Evolutionary conservation across 176 grass and related monocot species (phyloP).

Genomic region (Eragrostis nindensis): DNA sequence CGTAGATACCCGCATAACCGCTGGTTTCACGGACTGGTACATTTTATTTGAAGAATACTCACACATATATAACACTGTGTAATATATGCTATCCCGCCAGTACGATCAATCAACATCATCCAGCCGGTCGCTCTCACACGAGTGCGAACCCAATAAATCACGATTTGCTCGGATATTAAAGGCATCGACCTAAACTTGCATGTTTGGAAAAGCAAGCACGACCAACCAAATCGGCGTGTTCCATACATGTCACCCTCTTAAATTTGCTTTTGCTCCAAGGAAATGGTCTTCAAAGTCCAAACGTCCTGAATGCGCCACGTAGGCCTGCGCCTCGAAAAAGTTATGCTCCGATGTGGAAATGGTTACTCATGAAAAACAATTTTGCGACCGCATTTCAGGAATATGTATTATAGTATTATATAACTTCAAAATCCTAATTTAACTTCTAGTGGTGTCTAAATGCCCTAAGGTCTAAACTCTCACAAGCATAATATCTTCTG

Average conservation of each 20-base stretch:
- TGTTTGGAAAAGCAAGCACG: constrained; percentile 5
- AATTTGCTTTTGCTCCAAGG: constrained; percentile 7
- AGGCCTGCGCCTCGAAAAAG: background rate
- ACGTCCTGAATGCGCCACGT: constrained; percentile 14
- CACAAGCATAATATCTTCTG: background rate
- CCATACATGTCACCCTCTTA: background rate
- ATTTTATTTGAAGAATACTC: background rate
- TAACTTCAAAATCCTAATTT: too few relatives aligned
- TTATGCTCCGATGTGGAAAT: background rate
- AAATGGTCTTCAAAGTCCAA: background rate
- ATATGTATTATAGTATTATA: too few relatives aligned
- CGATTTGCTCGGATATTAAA: constrained; percentile 24
- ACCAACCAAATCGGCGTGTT: constrained; percentile 36
- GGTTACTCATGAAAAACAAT: too few relatives aligned
- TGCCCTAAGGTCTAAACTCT: too few relatives aligned
- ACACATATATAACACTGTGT: background rate
- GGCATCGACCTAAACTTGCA: background rate
- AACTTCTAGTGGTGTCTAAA: too few relatives aligned
- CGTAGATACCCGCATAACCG: background rate
- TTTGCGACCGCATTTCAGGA: too few relatives aligned
- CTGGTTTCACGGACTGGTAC: background rate
- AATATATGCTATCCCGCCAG: background rate
- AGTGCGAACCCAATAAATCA: constrained; percentile 31
- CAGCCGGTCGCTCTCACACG: constrained; percentile 20
- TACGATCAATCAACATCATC: background rate